Percentiles rank a stretch among this genome's conserved stretches.
Conservation (phyloP, 148 eudicot genomes). For the Pouteria glomerata region DNA sequence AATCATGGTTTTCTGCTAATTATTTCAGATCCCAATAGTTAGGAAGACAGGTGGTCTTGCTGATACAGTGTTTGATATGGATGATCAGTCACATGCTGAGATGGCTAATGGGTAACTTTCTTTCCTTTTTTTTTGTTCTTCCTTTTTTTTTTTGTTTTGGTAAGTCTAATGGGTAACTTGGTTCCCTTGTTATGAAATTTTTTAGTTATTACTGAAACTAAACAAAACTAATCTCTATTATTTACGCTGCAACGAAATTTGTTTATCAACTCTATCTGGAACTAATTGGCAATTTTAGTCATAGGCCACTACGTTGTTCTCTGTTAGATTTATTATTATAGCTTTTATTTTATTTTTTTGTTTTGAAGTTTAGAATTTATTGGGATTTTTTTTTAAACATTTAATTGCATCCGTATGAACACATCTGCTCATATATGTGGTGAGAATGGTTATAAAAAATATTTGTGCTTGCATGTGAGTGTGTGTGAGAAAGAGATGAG, state of each 20-base stretch:
- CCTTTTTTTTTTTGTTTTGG: too few species aligned
- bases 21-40: constrained; percentile 65
- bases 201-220: not conserved
- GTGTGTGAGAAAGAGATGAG: not conserved
- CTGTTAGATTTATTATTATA: too few species aligned
- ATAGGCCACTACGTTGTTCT: constrained; percentile 3
- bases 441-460: not conserved
- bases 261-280: not conserved
- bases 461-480: not conserved
- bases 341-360: too few species aligned
- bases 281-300: not conserved
- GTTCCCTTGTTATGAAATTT: not conserved
- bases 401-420: too few species aligned
- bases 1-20: not conserved
- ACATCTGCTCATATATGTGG: too few species aligned
- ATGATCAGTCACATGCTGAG: constrained; percentile 50
- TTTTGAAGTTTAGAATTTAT: too few species aligned
- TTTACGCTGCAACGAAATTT: not conserved
- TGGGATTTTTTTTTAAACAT: too few species aligned
- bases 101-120: constrained; percentile 62
- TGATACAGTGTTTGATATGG: constrained; percentile 85
- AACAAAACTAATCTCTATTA: not conserved
- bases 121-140: not conserved
- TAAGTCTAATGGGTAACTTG: constrained; percentile 72
- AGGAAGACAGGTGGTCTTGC: constrained; percentile 95